A percentile compares a stretch with the other conserved stretches of the same genome.
These are phyloP conservation scores for Pleurotus sapidus DNA, from an alignment of 768 basidiomycete species.

Conservation along the genomic window DNA sequence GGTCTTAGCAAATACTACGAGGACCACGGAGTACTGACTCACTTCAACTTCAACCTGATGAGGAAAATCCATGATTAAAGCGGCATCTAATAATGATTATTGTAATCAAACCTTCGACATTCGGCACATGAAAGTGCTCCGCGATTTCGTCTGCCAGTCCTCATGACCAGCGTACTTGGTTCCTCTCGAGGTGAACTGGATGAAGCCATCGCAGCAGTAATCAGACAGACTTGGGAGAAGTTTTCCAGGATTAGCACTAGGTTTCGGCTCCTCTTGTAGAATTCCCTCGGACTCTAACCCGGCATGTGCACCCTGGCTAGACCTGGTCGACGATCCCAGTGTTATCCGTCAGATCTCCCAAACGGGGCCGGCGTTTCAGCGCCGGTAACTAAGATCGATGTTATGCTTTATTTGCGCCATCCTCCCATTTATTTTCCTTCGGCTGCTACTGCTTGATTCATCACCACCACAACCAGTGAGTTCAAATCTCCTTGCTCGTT, in stretches of 20 bases:
- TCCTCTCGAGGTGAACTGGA: slow-evolving; percentile 2
- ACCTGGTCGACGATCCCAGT: not conserved
- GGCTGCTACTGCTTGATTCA: not conserved
- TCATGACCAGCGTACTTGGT: slow-evolving; percentile 26
- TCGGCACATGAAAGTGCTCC: slow-evolving; percentile 65
- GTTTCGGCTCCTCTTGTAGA: slow-evolving; percentile 1
- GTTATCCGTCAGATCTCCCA: not conserved
- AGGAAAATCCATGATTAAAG: slow-evolving; percentile 12
- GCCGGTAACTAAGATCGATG: not conserved
- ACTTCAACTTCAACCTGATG: slow-evolving; percentile 66
- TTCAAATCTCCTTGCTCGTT: slow-evolving; percentile 13
- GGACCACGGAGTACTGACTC: slow-evolving; percentile 19
- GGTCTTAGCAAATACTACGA: slow-evolving; percentile 9
- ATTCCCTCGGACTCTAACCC: not conserved
- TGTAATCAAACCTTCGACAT: slow-evolving; percentile 52
- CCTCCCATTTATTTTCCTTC: not conserved
- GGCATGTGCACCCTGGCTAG: not conserved
- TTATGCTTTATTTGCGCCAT: slow-evolving; percentile 2
- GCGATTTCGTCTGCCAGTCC: slow-evolving; percentile 42
- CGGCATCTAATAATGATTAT: slow-evolving; percentile 6
- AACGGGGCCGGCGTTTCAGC: not conserved
- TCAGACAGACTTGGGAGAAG: not conserved
- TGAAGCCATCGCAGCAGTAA: slow-evolving; percentile 15
- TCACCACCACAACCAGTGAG: slow-evolving; percentile 19
- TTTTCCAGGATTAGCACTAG: slow-evolving; percentile 1